Percentiles rank a stretch among this genome's conserved stretches.
Evolutionary conservation across 1,139 yeast species (phyloP).

Genomic region (Saccharomyces pastorianus): DNA sequence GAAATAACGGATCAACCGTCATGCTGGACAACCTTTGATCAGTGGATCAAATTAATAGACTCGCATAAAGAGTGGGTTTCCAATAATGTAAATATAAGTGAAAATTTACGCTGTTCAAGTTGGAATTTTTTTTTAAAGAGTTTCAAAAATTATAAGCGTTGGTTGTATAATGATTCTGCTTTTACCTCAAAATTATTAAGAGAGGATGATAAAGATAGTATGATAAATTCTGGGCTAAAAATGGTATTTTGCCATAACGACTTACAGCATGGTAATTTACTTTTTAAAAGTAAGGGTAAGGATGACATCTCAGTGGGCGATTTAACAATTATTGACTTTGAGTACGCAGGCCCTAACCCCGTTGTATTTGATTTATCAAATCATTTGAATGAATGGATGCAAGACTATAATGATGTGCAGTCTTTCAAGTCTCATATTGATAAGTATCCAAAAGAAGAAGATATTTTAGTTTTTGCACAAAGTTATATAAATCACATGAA

Average conservation of each 20-base stretch:
- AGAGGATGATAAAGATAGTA: slow-evolving; percentile 16
- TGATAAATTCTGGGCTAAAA: slow-evolving; percentile 37
- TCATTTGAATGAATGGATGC: slow-evolving; percentile 92
- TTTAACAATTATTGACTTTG: slow-evolving; percentile 88
- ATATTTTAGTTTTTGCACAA: slow-evolving; percentile 59
- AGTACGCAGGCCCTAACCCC: slow-evolving; percentile 82
- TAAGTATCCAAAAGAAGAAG: slow-evolving; percentile 55
- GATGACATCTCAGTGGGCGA: slow-evolving; percentile 48
- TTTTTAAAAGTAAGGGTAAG: slow-evolving; percentile 36
- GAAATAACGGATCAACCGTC: slow-evolving; percentile 53
- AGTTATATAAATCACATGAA: slow-evolving; percentile 44
- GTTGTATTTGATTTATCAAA: slow-evolving; percentile 86
- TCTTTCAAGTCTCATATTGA: slow-evolving; percentile 50
- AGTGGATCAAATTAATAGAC: slow-evolving; percentile 62
- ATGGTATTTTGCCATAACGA: slow-evolving; percentile 84
- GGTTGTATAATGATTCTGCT: slow-evolving; percentile 40
- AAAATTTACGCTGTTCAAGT: slow-evolving; percentile 41
- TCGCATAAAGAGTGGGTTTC: slow-evolving; percentile 28
- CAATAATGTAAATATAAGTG: slow-evolving; percentile 31
- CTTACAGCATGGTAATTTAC: slow-evolving; percentile 87
- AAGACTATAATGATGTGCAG: slow-evolving; percentile 60
- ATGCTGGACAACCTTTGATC: slow-evolving; percentile 59
- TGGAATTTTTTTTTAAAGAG: slow-evolving; percentile 43
- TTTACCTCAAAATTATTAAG: neutral
- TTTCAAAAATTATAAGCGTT: slow-evolving; percentile 46